Evolutionary conservation across 2,329 filamentous ascomycete species (phyloP), one percentile per base, ranked within the genome.

Genomic region (Penicillium freii): DNA sequence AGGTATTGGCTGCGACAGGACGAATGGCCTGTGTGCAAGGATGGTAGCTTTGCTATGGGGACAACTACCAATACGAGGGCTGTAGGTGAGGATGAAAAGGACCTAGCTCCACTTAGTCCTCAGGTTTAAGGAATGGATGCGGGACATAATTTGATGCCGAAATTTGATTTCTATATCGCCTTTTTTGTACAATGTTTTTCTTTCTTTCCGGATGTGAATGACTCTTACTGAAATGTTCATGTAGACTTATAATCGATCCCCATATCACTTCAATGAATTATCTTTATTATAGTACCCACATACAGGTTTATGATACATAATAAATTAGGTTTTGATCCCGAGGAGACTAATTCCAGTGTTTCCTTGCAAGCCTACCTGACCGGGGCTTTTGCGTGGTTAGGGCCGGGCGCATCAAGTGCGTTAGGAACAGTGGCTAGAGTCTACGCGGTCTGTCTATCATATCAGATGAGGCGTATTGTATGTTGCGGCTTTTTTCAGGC

Each of bases 1-100:
- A 55, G 58, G 34, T 73, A 66, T 51, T 73, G 71, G 71, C 25
- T 69, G 27, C 56, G 60, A 13, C 57, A 64, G 4, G 60, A 67
- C 9, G 57, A 66, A n/a, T 73, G 65, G 65, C 62, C 65, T n/a
- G 55, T 63, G n/a, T 67, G 64, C 27, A 34, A 54, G 8, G 68
- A 66, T 54, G 69, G 69, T 5, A 71, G 67, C 50, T 69, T 69
- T 62, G 68, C 63, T 5, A 54, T 52, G 15, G 62, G 62, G 6
- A 64, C 64, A 15, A 63, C 65, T 5, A 66, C 66, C 1, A 69
- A 69, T 50, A 50, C 45, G 31, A 63, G 47, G 6, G 8, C 11
- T 40, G 23, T 2, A 23, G 8, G 3, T 6, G 1, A 5, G 6
- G 15, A 25, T 5, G 36, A 19, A 29, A 51, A 40, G 17, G 19